Evolutionary conservation across 352 stramenopile species (phyloP).

Genomic region (Pythium guiyangense): DNA sequence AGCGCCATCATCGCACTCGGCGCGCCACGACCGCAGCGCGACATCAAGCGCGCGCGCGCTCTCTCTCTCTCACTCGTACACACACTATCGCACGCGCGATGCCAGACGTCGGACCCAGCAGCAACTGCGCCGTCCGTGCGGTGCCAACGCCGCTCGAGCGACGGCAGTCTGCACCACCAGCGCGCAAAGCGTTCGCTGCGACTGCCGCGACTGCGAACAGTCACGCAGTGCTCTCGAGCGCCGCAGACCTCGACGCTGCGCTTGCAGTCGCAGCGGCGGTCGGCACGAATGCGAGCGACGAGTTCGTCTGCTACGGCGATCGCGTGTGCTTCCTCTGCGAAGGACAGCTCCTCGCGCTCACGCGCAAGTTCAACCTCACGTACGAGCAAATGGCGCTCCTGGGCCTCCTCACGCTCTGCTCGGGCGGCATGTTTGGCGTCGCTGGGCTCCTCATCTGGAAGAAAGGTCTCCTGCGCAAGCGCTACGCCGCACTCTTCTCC

Average conservation of each 20-base stretch:
- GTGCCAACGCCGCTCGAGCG: slow-evolving; percentile 4
- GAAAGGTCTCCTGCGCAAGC: slow-evolving; percentile 65
- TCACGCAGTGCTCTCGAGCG: neutral
- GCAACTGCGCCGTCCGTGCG: neutral
- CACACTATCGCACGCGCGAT: neutral
- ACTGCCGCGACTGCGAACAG: neutral
- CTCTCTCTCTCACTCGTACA: too few species aligned
- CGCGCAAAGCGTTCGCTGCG: neutral
- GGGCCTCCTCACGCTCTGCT: slow-evolving; percentile 41
- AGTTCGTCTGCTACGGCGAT: slow-evolving; percentile 77
- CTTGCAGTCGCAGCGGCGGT: neutral
- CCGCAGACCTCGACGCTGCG: neutral
- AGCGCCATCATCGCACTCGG: too few species aligned
- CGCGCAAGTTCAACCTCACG: slow-evolving; percentile 71
- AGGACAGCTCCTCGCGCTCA: slow-evolving; percentile 61
- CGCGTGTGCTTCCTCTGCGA: slow-evolving; percentile 70
- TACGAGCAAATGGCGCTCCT: slow-evolving; percentile 71
- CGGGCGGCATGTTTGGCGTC: slow-evolving; percentile 54
- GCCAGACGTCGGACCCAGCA: slow-evolving; percentile 2
- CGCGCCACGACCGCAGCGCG: too few species aligned
- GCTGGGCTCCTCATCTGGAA: slow-evolving; percentile 68
- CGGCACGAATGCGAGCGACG: slow-evolving; percentile 14
- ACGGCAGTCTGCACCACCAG: slow-evolving; percentile 4
- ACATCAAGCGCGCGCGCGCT: too few species aligned
- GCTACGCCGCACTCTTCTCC: slow-evolving; percentile 64